These are phyloP conservation scores for Mikania micrantha DNA, from an alignment of 129 eudicot genomes.

Conservation along the genomic window DNA sequence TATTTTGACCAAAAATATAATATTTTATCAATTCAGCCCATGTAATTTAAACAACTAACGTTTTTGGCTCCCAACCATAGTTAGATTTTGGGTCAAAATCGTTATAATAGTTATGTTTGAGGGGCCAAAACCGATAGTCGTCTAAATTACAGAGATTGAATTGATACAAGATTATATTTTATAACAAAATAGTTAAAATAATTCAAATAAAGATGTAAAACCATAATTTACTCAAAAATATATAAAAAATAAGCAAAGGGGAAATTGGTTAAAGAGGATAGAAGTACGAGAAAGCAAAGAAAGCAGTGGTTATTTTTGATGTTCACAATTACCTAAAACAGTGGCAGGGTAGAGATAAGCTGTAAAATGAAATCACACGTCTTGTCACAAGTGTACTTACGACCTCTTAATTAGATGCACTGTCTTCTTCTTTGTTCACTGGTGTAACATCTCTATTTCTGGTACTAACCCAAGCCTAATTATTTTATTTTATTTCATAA, in stretches of 20 bases:
- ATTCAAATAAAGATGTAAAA: too few relatives aligned
- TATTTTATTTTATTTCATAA: conserved; percentile 13
- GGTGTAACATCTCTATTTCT: conserved; percentile 17
- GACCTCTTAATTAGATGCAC: conserved; percentile 15
- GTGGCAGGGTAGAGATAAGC: conserved; percentile 14
- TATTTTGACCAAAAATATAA: too few relatives aligned
- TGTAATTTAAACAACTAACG: too few relatives aligned
- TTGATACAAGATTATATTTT: too few relatives aligned
- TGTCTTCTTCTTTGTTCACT: conserved; percentile 22
- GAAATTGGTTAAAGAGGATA: conserved; percentile 6
- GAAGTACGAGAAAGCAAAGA: conserved; percentile 21
- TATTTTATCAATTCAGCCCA: too few relatives aligned
- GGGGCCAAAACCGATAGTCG: too few relatives aligned
- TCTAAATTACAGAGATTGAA: too few relatives aligned
- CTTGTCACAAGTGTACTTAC: conserved; percentile 25
- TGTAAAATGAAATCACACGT: conserved; percentile 24
- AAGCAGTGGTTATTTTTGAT: conserved; percentile 11
- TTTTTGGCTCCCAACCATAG: too few relatives aligned
- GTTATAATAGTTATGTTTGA: too few relatives aligned
- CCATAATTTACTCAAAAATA: background rate
- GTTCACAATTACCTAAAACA: conserved; percentile 15
- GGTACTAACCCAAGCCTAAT: conserved; percentile 11
- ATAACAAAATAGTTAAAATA: too few relatives aligned
- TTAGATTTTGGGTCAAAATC: too few relatives aligned
- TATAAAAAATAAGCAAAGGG: background rate